Evolutionary conservation across 192 early-diverging fungal genomes (phyloP).

Genomic region (Phlyctochytrium arcticum): DNA sequence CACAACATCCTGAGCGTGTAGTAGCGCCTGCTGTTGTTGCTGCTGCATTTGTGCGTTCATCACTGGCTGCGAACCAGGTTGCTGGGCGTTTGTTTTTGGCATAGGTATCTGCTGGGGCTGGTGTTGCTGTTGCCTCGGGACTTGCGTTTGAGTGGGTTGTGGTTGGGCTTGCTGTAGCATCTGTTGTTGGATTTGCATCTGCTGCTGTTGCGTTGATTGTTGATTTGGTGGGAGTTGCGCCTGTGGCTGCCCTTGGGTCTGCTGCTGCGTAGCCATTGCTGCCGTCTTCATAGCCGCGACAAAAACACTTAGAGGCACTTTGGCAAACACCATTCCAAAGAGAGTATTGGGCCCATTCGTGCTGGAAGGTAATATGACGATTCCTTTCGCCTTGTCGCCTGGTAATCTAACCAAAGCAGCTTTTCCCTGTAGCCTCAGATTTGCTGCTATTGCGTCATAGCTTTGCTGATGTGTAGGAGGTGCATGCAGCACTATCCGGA

Average conservation of each 20-base stretch:
- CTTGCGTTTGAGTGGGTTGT: too few relatives aligned
- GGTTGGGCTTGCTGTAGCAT: too few relatives aligned
- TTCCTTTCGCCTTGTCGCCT: neutral
- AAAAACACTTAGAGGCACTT: neutral
- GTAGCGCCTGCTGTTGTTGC: neutral
- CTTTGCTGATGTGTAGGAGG: neutral
- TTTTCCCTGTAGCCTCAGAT: neutral
- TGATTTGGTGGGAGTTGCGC: neutral
- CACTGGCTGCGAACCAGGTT: too few relatives aligned
- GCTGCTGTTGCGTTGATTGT: neutral
- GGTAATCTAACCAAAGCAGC: neutral
- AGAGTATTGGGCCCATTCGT: neutral
- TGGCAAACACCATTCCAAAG: slow-evolving; percentile 1
- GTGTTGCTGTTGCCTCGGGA: too few relatives aligned
- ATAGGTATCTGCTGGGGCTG: too few relatives aligned
- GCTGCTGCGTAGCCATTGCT: neutral
- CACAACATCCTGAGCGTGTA: too few relatives aligned
- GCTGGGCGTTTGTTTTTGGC: too few relatives aligned
- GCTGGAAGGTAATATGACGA: slow-evolving; percentile 6
- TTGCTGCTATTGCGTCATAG: neutral
- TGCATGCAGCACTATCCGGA: neutral
- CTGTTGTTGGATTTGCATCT: neutral
- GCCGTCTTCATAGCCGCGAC: neutral
- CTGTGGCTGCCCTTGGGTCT: neutral
- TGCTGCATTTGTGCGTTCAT: neutral